A percentile compares a stretch with the other conserved stretches of the same genome.
Evolutionary conservation across 108 stramenopile genomes (phyloP).

Genomic region (Pseudonitzschia multiseries): DNA sequence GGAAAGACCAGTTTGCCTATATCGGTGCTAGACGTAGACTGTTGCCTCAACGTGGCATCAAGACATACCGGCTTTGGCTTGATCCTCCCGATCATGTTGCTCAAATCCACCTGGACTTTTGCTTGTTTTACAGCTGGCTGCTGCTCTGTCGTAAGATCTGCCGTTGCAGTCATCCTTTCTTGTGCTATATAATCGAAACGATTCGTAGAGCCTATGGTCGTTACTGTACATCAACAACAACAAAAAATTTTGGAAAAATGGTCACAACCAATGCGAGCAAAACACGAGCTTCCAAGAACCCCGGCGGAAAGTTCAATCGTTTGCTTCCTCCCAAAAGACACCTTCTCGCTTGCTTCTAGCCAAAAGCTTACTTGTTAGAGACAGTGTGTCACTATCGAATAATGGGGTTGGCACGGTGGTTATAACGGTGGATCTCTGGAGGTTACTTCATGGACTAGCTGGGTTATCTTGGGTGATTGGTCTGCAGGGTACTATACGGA

Average conservation of each 20-base stretch:
- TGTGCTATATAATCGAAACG: background rate
- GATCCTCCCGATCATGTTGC: constrained; percentile 33
- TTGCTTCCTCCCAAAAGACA: too few species aligned
- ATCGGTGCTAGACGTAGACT: constrained; percentile 34
- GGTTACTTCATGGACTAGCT: background rate
- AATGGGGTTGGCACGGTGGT: background rate
- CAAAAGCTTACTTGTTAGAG: background rate
- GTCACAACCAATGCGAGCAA: background rate
- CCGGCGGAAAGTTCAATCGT: background rate
- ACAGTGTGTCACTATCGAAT: background rate
- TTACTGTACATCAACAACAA: background rate
- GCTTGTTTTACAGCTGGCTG: background rate
- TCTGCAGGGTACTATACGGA: background rate
- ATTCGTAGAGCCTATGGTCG: background rate
- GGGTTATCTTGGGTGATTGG: background rate
- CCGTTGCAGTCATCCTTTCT: constrained; percentile 3
- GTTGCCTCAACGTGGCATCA: constrained; percentile 24
- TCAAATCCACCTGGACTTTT: constrained; percentile 32
- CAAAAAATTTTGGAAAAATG: background rate
- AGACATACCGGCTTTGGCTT: constrained; percentile 33
- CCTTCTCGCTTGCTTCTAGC: background rate
- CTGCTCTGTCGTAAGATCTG: background rate
- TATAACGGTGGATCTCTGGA: background rate
- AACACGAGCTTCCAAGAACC: background rate
- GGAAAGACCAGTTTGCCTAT: constrained; percentile 33